Conservation (phyloP, 148 eudicot species). For the Drosera capensis region DNA sequence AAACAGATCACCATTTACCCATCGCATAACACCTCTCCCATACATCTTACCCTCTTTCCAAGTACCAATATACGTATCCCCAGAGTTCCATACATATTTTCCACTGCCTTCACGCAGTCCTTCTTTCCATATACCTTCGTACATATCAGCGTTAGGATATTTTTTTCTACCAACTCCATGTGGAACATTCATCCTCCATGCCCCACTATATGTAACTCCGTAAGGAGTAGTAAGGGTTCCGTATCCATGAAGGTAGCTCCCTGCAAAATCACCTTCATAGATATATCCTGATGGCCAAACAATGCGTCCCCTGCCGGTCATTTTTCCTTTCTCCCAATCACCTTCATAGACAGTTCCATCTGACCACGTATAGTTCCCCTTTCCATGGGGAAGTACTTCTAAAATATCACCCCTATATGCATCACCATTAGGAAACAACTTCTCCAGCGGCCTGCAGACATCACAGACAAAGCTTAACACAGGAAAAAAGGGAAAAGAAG, state of each 20-base stretch:
- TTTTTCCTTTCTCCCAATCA: constrained; percentile 79
- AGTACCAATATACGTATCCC: constrained; percentile 62
- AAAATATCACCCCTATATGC: constrained; percentile 43
- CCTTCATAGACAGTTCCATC: constrained; percentile 77
- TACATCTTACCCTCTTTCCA: constrained; percentile 78
- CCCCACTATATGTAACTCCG: constrained; percentile 53
- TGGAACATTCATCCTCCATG: constrained; percentile 71
- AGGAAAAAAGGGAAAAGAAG: not conserved
- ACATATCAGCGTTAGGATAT: constrained; percentile 50
- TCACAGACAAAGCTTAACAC: not conserved
- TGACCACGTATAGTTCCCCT: constrained; percentile 78
- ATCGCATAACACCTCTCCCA: constrained; percentile 83
- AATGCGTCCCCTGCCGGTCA: constrained; percentile 70
- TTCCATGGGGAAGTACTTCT: constrained; percentile 59
- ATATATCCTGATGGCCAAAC: constrained; percentile 50
- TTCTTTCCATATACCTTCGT: constrained; percentile 93
- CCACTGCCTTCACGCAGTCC: constrained; percentile 80
- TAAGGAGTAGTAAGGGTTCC: constrained; percentile 41
- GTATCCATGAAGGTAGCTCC: constrained; percentile 75
- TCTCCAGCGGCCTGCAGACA: not conserved
- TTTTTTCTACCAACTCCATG: constrained; percentile 83
- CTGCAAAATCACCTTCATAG: constrained; percentile 89
- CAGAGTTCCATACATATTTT: constrained; percentile 57
- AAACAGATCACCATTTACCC: constrained; percentile 77
- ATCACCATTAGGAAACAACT: constrained; percentile 50